Conservation (phyloP, 371 early-diverging fungal genomes). For the Mucor irregularis region DNA sequence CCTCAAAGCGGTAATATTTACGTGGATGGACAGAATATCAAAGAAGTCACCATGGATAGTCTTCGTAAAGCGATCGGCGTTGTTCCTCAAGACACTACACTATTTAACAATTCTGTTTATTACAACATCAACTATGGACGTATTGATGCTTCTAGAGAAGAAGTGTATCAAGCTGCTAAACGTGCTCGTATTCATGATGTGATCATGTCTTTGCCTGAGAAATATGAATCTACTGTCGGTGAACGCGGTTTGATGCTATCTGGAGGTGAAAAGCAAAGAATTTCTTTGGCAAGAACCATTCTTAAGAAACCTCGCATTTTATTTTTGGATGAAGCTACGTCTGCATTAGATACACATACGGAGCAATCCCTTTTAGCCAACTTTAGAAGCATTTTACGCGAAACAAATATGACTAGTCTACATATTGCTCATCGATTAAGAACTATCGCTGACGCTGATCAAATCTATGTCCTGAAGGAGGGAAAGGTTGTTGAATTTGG, state of each 20-base stretch:
- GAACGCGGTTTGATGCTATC: constrained; percentile 91
- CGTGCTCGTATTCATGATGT: constrained; percentile 81
- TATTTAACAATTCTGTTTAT: constrained; percentile 83
- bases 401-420: constrained; percentile 67
- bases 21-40: constrained; percentile 80
- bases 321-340: constrained; percentile 94
- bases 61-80: constrained; percentile 79
- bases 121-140: constrained; percentile 84
- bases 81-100: constrained; percentile 87
- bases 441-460: constrained; percentile 79
- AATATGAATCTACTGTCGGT: constrained; percentile 92
- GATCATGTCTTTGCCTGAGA: constrained; percentile 68
- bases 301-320: constrained; percentile 79
- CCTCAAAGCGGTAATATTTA: constrained; percentile 73
- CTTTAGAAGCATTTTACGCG: constrained; percentile 69
- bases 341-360: constrained; percentile 89
- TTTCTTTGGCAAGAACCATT: constrained; percentile 60
- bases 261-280: constrained; percentile 95
- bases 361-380: constrained; percentile 81
- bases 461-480: constrained; percentile 74
- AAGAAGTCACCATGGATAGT: constrained; percentile 66
- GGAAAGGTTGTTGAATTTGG: constrained; percentile 70
- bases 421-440: constrained; percentile 81
- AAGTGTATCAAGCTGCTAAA: constrained; percentile 77
- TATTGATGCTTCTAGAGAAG: constrained; percentile 61